Evolutionary conservation across 192 early-diverging fungal species (phyloP).

Genomic region (Powellomyces hirtus): DNA sequence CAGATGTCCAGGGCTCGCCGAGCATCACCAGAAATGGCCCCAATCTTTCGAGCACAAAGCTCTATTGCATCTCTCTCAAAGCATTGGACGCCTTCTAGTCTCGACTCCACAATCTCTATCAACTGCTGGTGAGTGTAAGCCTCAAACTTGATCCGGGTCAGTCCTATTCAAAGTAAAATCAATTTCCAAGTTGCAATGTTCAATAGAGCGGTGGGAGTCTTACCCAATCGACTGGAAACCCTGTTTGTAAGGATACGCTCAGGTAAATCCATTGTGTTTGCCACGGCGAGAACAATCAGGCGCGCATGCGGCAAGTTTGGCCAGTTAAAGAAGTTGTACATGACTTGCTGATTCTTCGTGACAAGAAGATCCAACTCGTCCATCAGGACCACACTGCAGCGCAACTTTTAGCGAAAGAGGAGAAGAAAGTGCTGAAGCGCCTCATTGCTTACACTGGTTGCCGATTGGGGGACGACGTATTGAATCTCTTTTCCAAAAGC

Average conservation of each 20-base stretch:
- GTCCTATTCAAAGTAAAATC: constrained; percentile 42
- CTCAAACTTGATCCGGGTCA: constrained; percentile 89
- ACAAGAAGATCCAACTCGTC: constrained; percentile 96
- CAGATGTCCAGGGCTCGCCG: constrained; percentile 93
- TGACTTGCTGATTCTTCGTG: constrained; percentile 85
- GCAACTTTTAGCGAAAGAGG: neutral
- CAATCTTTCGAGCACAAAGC: constrained; percentile 93
- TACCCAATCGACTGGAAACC: constrained; percentile 86
- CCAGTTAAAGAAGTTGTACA: constrained; percentile 99
- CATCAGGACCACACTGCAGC: constrained; percentile 81
- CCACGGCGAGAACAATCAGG: constrained; percentile 91
- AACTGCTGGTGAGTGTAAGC: constrained; percentile 89
- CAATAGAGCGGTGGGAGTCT: too few species aligned
- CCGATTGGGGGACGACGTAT: constrained; percentile 44
- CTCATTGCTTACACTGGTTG: constrained; percentile 42
- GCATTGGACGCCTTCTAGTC: constrained; percentile 68
- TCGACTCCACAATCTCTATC: constrained; percentile 76
- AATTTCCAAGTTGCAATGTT: neutral
- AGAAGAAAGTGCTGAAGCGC: too few species aligned
- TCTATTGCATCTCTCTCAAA: constrained; percentile 83
- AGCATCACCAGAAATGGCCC: constrained; percentile 94
- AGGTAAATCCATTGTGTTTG: constrained; percentile 98
- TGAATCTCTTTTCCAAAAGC: constrained; percentile 71
- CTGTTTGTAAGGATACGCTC: constrained; percentile 88
- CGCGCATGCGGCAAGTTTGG: constrained; percentile 78